Base-by-base conservation (phyloP, 768 basidiomycete genomes). In the Butyriboletus loyo region DNA sequence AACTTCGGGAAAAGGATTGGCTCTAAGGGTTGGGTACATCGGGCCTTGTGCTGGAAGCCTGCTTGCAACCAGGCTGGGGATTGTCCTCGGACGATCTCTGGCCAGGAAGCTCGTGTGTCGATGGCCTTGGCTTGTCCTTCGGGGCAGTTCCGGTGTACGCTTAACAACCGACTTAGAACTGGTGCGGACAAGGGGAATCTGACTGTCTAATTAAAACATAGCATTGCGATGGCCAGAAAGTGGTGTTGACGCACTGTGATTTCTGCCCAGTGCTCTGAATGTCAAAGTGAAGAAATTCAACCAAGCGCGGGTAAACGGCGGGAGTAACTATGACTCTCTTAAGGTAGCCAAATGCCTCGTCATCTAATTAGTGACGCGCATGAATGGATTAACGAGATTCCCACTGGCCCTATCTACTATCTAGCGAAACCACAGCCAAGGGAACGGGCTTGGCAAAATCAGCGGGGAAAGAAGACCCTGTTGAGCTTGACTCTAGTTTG, bases 161-260 rank as follows among this genome's bases (percentile, higher is more conserved):
- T 83, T 82, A 84, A 84, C 80, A 78, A 82, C 74, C 74, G 62
- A 83, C 78, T 83, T 80, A 83, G 83, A 84, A 83, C 81, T 83
- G 82, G 83, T 80, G 80, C 79, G 82, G 83, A 84, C 83, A 81
- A 81, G 83, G 84, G 83, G 83, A 84, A 85, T 84, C 82, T 81
- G 84, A 84, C 83, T 84, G 83, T 84, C 82, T 84, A 84, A 85
- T 84, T 84, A 84, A 84, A 84, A 84, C 83, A 84, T 82, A 85
- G 84, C 83, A 84, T 84, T 84, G 82, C 76, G 79, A 83, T 81
- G 80, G 80, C 75, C 80, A 77, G 73, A 83, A 83, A 81, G 81
- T 81, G 83, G 79, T 83, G 82, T 84, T 83, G 83, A 84, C 81
- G 74, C 81, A 83, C 83, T 84, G 83, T 84, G 82, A 84, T 84